Evolutionary conservation across 306 rosid species (phyloP), one percentile per base, ranked within the genome.

Genomic region (Albizia julibrissin): DNA sequence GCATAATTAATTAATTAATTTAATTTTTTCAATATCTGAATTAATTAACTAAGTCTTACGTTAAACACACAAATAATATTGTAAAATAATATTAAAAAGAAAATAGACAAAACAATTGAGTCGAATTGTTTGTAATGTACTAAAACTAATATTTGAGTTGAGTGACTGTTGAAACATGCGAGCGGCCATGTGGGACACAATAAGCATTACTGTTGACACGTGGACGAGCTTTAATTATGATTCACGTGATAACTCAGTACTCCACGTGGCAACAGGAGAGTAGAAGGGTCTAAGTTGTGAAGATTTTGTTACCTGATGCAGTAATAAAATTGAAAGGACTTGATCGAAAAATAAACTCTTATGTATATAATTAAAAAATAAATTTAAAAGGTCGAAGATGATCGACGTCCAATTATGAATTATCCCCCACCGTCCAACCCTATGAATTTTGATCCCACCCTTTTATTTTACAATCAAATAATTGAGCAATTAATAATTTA

Each of bases 221-320:
- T 77, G 72, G 58, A 19, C 18, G 40, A 31, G 27, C 65, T 26
- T 76, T 61, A 12, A 40, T 15, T 8, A 1, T 6, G 42, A 61
- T 59, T 42, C 72, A 24, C 80, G 71, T 22, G 80, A 33, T 31
- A 43, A 29, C 77, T 73, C 44, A 1, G 43, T 33, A 12, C 47
- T 52, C 78, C 78, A n/a, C 78, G 67, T 56, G 79, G 79, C 69
- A 44, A 15, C 37, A 6, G 3, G 11, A 15, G 40, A 72, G 13
- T 46, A 54, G 31, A n/a, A 9, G 40, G 50, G 49, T 1, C 0
- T 16, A 50, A 56, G 34, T 67, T 54, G 39, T n/a, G n/a, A n/a
- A n/a, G n/a, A n/a, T n/a, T n/a, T n/a, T n/a, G n/a, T n/a, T n/a
- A n/a, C n/a, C n/a, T n/a, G n/a, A n/a, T n/a, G n/a, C n/a, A n/a